Evolutionary conservation across 2,329 filamentous ascomycete species (phyloP).

Genomic region (Leptosphaerulina australis): DNA sequence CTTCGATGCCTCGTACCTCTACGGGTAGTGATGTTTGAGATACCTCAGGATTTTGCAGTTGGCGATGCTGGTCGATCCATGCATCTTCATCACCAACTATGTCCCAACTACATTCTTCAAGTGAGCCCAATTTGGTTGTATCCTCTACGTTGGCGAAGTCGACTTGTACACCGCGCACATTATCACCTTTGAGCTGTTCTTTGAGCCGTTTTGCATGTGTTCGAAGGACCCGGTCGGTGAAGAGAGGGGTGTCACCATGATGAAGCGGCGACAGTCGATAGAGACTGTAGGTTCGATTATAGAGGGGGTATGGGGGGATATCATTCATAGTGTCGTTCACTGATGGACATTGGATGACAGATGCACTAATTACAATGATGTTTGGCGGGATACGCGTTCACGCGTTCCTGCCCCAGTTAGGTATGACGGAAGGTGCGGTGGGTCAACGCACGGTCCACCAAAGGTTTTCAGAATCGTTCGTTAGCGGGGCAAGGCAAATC

Average conservation of each 20-base stretch:
- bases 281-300: constrained; percentile 60
- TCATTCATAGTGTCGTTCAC: constrained; percentile 36
- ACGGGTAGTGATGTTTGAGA: constrained; percentile 32
- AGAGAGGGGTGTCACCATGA: constrained; percentile 49
- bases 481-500: constrained; percentile 13
- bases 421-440: constrained; percentile 15
- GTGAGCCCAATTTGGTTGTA: constrained; percentile 53
- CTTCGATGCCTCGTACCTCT: constrained; percentile 52
- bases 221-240: constrained; percentile 49
- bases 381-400: constrained; percentile 1
- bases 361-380: neutral
- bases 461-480: constrained; percentile 10
- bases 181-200: constrained; percentile 58
- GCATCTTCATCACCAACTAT: constrained; percentile 50
- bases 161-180: constrained; percentile 54
- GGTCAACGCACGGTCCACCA: constrained; percentile 3
- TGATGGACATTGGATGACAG: neutral
- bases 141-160: constrained; percentile 48
- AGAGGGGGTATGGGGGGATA: constrained; percentile 53
- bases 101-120: constrained; percentile 57
- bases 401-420: neutral
- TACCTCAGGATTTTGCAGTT: constrained; percentile 42
- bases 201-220: constrained; percentile 56
- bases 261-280: constrained; percentile 62
- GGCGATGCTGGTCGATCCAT: constrained; percentile 48